Base-by-base conservation (phyloP, 2,329 filamentous ascomycete species). In the Aureobasidium sp. region DNA sequence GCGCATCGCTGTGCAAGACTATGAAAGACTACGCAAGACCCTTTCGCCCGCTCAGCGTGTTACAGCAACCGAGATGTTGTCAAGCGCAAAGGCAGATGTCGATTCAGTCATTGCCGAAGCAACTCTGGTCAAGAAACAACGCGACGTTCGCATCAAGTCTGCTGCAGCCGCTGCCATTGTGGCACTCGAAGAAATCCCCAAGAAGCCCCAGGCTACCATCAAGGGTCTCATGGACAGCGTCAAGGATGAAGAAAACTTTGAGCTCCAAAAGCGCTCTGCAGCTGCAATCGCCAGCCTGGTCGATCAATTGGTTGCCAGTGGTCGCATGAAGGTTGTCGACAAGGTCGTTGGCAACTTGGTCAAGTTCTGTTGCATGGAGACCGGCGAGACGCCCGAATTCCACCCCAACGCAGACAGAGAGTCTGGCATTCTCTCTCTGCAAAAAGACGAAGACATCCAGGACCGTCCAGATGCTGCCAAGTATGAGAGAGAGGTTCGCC, bases 151-250 rank as follows among this genome's bases (percentile, higher is more conserved):
- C 38, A 88, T 99, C 71, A 87, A 86, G 70, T 90, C 94, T 17
- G 88, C 90, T 7, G 89, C 91, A 21, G 90, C 93, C 11, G 90
- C 89, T 64, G 92, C 92, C 11, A 77, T 97, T 60, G 88, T 99
- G 51, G 88, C 91, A n/a, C 86, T 97, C 75, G 84, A 86, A 61
- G 81, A 88, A 31, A 81, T 96, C 10, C 93, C 95, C 0, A 97
- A 96, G 82, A 97, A 95, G 71, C 91, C 93, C 10, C 91, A 90
- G 63, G 84, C 87, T 19, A 84, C 96, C 13, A 99, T 99, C 75
- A 96, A 96, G 75, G 90, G 86, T 2, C 89, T 99, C 74, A 99
- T 99, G 94, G 94, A 99, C 72, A 97, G 93, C 69, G 84, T 99
- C 69, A 99, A 97, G 75, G 86, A 85, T 38, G 95, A 99, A 71